phyloP scores from a whole-genome alignment of 129 eudicot genomes.

The Flaveria brownii region DNA sequence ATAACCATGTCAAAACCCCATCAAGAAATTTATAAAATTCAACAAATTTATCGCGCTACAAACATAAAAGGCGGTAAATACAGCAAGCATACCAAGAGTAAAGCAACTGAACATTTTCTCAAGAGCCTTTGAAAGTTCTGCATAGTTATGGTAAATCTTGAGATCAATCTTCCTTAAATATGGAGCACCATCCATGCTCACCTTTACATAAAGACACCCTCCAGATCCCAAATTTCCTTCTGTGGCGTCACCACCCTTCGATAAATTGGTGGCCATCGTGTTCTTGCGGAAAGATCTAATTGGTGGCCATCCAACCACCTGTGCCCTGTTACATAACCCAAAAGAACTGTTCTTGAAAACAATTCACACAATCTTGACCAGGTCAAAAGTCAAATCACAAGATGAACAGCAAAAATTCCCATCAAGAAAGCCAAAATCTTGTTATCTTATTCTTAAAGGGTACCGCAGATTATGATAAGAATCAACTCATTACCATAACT shows the following conservation, averaged over 20 bases:
- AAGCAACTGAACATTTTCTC: constrained; percentile 99
- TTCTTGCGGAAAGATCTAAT: constrained; percentile 87
- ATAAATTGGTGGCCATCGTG: constrained; percentile 64
- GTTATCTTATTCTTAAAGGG: background rate
- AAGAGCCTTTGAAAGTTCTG: constrained; percentile 82
- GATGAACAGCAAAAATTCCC: background rate
- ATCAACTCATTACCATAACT: background rate
- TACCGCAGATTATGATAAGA: background rate
- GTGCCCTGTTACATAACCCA: constrained; percentile 55
- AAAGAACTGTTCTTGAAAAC: constrained; percentile 13
- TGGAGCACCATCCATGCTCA: constrained; percentile 99
- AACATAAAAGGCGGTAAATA: background rate
- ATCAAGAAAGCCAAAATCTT: background rate
- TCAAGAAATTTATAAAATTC: constrained; percentile 15
- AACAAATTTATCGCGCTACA: background rate
- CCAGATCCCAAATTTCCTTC: constrained; percentile 47
- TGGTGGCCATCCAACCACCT: constrained; percentile 99
- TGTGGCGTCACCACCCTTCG: constrained; percentile 40
- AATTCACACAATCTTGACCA: constrained; percentile 17
- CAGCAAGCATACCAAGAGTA: constrained; percentile 59
- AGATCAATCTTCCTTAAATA: constrained; percentile 93
- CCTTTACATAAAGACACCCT: constrained; percentile 86
- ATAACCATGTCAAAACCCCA: constrained; percentile 16
- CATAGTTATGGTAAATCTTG: constrained; percentile 64
- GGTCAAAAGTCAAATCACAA: constrained; percentile 16